Conservation (phyloP, 176 grass and related monocot species). For the Aegilops longissima region DNA sequence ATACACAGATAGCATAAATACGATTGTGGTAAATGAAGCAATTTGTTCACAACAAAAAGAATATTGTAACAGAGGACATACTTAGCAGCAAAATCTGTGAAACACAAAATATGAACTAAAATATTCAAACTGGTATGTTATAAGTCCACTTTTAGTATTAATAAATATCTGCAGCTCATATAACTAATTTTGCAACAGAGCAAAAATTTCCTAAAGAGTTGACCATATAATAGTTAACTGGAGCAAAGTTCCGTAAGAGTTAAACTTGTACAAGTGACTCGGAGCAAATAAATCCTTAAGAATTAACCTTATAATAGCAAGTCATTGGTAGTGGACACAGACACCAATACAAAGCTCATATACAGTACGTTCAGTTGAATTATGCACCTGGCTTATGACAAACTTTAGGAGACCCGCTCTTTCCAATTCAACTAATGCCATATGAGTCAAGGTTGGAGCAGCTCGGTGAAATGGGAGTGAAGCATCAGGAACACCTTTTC, state of each 20-base stretch:
- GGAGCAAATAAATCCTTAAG: not conserved
- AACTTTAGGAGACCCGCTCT: conserved; percentile 77
- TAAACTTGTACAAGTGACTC: not conserved
- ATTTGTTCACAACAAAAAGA: not conserved
- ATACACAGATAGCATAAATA: conserved; percentile 12
- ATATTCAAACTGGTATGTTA: not conserved
- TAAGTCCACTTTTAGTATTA: not conserved
- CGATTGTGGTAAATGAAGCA: not conserved
- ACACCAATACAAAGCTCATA: not conserved
- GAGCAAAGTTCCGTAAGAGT: not conserved
- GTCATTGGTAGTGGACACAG: not conserved
- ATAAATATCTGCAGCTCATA: not conserved
- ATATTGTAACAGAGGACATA: not conserved
- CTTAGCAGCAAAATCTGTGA: not conserved
- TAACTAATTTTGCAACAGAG: not conserved
- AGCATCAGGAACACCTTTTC: conserved; percentile 80
- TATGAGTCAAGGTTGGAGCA: conserved; percentile 88
- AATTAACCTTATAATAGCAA: not conserved
- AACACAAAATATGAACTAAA: not conserved
- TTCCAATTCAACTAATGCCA: conserved; percentile 91
- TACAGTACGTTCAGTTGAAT: not conserved
- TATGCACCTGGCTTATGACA: conserved; percentile 90
- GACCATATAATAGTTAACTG: not conserved
- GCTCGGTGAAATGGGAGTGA: conserved; percentile 89
- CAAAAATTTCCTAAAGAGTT: not conserved